phyloP scores from a whole-genome alignment of 148 eudicot genomes.

The Cornus florida region DNA sequence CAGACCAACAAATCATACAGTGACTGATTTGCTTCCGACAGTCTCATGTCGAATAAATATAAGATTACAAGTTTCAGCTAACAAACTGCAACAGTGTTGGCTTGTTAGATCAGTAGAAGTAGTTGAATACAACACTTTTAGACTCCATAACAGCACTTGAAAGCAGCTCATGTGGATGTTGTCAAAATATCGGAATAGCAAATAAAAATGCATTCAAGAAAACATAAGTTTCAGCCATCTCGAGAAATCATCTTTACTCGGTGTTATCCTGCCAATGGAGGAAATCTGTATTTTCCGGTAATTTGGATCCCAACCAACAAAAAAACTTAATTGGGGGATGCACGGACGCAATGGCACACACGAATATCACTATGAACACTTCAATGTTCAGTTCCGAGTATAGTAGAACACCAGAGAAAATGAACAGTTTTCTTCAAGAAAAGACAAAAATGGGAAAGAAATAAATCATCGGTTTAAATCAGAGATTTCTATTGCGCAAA shows the following conservation, averaged over 20 bases:
- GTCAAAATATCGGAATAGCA: not conserved
- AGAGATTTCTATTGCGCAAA: not conserved
- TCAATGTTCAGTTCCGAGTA: not conserved
- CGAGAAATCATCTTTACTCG: too few relatives aligned
- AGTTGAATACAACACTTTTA: too few relatives aligned
- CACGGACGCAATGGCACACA: not conserved
- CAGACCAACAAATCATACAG: too few relatives aligned
- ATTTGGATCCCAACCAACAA: not conserved
- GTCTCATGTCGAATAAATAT: too few relatives aligned
- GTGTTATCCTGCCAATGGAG: not conserved
- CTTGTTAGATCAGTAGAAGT: not conserved
- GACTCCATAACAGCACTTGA: too few relatives aligned
- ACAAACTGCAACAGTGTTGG: too few relatives aligned
- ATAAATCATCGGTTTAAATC: not conserved
- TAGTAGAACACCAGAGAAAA: not conserved
- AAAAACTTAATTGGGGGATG: not conserved
- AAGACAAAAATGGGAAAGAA: not conserved
- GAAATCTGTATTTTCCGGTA: not conserved
- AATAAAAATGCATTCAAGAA: not conserved
- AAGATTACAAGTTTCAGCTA: too few relatives aligned
- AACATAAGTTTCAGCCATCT: not conserved
- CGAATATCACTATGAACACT: conserved; percentile 5
- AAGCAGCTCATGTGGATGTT: too few relatives aligned
- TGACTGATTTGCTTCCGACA: too few relatives aligned
- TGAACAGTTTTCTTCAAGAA: not conserved